Percentiles rank a stretch among this genome's conserved stretches.
Evolutionary conservation across 148 eudicot species (phyloP).

Genomic region (Rhododendron kiyosumense): DNA sequence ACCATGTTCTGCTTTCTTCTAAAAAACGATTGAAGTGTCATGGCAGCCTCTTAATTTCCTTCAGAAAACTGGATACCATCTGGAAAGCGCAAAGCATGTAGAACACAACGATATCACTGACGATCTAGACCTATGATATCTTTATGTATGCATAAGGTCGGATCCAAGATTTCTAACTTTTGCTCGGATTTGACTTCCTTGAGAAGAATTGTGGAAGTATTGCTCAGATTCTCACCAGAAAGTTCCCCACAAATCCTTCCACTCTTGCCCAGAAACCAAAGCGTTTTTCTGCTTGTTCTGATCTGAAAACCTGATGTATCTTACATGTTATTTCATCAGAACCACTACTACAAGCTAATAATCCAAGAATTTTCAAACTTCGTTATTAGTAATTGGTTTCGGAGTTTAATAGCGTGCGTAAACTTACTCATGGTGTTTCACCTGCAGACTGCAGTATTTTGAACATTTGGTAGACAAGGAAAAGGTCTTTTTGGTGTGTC

Average conservation of each 20-base stretch:
- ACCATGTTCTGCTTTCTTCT: neutral
- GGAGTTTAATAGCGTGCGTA: neutral
- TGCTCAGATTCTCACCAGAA: constrained; percentile 76
- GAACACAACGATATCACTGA: neutral
- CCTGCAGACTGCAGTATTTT: neutral
- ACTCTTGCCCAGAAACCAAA: constrained; percentile 60
- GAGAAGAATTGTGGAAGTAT: constrained; percentile 90
- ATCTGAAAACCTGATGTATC: neutral
- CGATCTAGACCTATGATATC: neutral
- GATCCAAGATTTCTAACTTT: constrained; percentile 57
- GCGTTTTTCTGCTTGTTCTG: neutral
- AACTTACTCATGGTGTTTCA: neutral
- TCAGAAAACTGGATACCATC: neutral
- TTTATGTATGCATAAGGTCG: neutral
- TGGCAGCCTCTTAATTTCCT: neutral
- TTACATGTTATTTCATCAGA: neutral
- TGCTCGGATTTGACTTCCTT: constrained; percentile 96
- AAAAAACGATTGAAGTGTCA: neutral
- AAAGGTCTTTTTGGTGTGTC: too few species aligned
- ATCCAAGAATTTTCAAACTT: too few species aligned
- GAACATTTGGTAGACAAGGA: too few species aligned
- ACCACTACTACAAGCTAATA: neutral
- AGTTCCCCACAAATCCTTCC: constrained; percentile 75
- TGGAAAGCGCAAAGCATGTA: neutral
- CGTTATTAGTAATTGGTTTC: neutral